Conservation (phyloP, 768 basidiomycete species). For the Mycena indigotica region DNA sequence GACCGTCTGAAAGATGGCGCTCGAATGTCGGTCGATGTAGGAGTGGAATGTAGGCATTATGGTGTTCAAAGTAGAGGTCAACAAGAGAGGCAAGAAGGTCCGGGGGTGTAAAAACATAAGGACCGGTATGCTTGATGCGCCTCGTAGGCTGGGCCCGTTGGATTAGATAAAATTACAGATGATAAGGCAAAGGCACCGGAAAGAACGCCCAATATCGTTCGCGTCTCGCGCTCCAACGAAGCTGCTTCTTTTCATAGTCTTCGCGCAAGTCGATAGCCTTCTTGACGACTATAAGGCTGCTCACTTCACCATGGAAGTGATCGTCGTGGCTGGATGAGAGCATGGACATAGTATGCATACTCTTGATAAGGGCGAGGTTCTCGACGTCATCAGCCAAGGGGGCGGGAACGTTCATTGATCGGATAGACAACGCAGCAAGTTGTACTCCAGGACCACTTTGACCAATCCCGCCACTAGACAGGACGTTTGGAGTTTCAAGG, state of each 20-base stretch:
- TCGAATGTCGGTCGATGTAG: slow-evolving; percentile 57
- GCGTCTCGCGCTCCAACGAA: not conserved
- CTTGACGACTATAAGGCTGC: not conserved
- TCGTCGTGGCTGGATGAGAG: not conserved
- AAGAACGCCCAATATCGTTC: not conserved
- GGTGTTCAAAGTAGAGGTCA: slow-evolving; percentile 1
- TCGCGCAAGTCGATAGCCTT: not conserved
- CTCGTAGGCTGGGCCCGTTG: too few relatives aligned
- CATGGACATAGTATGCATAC: too few relatives aligned
- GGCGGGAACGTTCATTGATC: not conserved
- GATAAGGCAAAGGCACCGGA: not conserved
- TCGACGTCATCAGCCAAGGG: too few relatives aligned
- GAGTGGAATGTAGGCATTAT: slow-evolving; percentile 35
- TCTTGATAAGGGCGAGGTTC: not conserved
- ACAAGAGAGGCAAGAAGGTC: slow-evolving; percentile 30
- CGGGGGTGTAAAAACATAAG: slow-evolving; percentile 34
- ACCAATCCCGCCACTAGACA: not conserved
- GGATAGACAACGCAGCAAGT: not conserved
- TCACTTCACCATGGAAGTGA: not conserved
- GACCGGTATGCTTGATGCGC: slow-evolving; percentile 7
- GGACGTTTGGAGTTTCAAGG: not conserved
- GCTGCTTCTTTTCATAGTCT: not conserved
- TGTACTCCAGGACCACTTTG: not conserved
- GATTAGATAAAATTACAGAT: too few relatives aligned
- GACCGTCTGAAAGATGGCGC: slow-evolving; percentile 33